Evolutionary conservation across 2,329 filamentous ascomycete genomes (phyloP), one percentile per base, ranked within the genome.

Genomic region (Colletotrichum liriopes): DNA sequence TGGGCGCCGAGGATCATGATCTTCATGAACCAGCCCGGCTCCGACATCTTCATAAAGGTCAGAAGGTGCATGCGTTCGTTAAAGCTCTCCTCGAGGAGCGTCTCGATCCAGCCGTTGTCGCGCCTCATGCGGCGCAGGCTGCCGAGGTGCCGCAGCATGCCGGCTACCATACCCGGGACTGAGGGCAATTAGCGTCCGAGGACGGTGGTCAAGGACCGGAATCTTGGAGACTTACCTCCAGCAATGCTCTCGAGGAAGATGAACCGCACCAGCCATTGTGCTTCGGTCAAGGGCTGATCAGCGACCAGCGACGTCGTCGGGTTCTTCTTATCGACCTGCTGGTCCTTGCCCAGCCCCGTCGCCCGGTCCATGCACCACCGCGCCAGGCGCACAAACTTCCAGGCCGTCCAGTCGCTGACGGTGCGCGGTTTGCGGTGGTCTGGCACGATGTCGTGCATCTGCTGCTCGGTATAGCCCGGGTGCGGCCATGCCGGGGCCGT

Each of bases 21-120:
- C 74, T 94, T 93, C 95, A 98, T 97, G 86, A 98, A 96, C 86
- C 89, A 91, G 18, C 94, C 94, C 45, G 81, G 81, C 75, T 84
- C 82, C 69, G 92, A 93, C 88, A 98, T 93, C 83, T 97, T 97
- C 82, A 99, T 91, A 82, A 98, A 98, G 0, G 94, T 96, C 39
- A 97, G 85, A 1, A 97, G 90, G 78, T 97, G 94, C 95, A 98
- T 98, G 35, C 95, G 89, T 82, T 98, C 95, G 81, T 98, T 98
- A 84, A 94, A 97, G 74, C 92, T 93, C 84, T 97, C 94, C 81
- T 97, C 94, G 1, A 98, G 89, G 11, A 98, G 86, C 0, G 94
- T 96, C 83, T 97, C 95, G 80, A 99, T 98, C 94, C 93, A 98
- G 78, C 96, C 96, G 77, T 98, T 97, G 81, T 98, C 96, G 67